Base-by-base conservation (phyloP, 2,329 filamentous ascomycete genomes). In the Talaromyces pinophilus region DNA sequence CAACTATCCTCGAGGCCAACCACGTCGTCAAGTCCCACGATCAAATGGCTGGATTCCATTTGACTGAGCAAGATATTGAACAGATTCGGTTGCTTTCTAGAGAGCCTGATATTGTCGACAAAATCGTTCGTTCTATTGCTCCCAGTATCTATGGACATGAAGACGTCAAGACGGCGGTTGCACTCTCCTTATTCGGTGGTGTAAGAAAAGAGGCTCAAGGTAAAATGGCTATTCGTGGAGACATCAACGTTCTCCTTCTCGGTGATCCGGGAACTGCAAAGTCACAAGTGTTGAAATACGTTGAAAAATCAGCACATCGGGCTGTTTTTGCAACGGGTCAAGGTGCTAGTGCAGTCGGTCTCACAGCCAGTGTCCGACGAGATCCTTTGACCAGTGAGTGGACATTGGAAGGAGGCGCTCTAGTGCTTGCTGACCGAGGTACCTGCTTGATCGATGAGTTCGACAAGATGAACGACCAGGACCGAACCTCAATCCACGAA, bases 401-500 rank as follows among this genome's bases (percentile, higher is more conserved):
- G 94, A 98, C 95, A 5, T 83, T 99, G 2, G 95, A 99, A 81
- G 95, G 95, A 69, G 95, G 95, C 75, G 95, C 95, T 3, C 85
- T 99, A 11, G 95, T 99, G 73, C 87, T 99, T 65, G 95, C 95
- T 17, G 95, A 99, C 77, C 90, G 92, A 70, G 95, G 95, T 48
- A 97, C 92, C 17, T 98, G 95, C 75, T 84, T 99, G 35, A 99
- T 99, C 69, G 95, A 99, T 74, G 95, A 99, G 80, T 99, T 99
- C 73, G 95, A 99, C 86, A 99, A 99, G 85, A 99, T 99, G 95
- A 98, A 98, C 78, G 95, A 99, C 77, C 93, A 98, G 76, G 95
- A 99, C 78, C 88, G 95, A 70, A 98, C 95, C 0, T 97, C 93
- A 7, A 99, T 99, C 72, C 95, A 99, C 85, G 95, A 99, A 84